phyloP scores from a whole-genome alignment of 192 early-diverging fungal genomes.

The Dissophora globulifera region DNA sequence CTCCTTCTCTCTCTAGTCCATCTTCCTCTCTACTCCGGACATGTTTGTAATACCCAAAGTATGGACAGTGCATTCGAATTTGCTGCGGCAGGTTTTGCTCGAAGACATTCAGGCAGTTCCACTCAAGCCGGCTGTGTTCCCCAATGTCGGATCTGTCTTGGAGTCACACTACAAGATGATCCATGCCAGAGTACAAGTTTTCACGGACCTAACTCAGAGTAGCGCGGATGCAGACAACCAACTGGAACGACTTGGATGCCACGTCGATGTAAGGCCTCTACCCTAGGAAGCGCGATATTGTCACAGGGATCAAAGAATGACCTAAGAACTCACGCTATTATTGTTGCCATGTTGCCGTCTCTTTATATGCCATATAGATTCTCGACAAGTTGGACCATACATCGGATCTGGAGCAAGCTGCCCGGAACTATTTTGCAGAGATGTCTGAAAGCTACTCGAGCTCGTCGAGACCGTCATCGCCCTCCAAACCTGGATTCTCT shows the following conservation, averaged over 20 bases:
- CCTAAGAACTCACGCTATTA: no score
- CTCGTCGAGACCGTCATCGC: conserved; percentile 17
- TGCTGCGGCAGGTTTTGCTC: conserved; percentile 55
- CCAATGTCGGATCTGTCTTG: conserved; percentile 33
- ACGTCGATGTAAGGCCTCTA: conserved; percentile 48
- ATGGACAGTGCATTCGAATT: conserved; percentile 57
- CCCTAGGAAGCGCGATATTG: no score
- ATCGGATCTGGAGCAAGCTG: conserved; percentile 29
- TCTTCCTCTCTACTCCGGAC: conserved; percentile 67
- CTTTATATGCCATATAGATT: conserved; percentile 14
- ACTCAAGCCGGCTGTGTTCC: conserved; percentile 35
- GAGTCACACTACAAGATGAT: conserved; percentile 50
- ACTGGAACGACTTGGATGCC: neutral
- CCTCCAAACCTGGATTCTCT: conserved; percentile 19
- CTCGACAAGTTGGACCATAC: conserved; percentile 39
- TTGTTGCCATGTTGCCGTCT: no score
- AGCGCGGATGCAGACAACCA: neutral
- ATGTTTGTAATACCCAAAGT: conserved; percentile 69
- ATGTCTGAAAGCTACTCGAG: neutral
- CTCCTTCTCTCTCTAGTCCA: conserved; percentile 34
- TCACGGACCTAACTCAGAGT: conserved; percentile 22
- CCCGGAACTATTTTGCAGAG: conserved; percentile 42
- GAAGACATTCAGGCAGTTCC: conserved; percentile 44
- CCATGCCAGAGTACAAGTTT: conserved; percentile 37
- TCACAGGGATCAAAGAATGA: no score